Percentiles rank a stretch among this genome's conserved stretches.
phyloP scores from a whole-genome alignment of 768 basidiomycete genomes.

The Dentipellis fragilis region DNA sequence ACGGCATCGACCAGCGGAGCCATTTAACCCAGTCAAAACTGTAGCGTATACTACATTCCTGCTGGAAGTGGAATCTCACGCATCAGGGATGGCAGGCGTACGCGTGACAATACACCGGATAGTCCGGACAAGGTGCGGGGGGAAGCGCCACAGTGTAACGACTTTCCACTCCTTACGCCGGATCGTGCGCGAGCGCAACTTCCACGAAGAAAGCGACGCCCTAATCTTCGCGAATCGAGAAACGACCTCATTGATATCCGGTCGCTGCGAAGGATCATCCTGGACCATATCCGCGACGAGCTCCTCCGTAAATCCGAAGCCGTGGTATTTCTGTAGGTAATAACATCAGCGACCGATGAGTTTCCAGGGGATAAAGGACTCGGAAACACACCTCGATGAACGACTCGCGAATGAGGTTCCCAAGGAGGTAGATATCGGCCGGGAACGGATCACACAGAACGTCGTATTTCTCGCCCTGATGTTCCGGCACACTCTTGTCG shows the following conservation, averaged over 20 bases:
- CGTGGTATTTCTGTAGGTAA: constrained; percentile 17
- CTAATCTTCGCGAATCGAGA: not conserved
- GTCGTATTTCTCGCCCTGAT: not conserved
- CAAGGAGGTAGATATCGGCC: constrained; percentile 7
- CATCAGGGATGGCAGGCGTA: not conserved
- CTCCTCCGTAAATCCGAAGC: constrained; percentile 17
- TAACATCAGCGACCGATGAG: no score
- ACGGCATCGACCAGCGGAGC: no score
- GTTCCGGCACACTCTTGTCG: constrained; percentile 9
- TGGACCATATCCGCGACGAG: constrained; percentile 19
- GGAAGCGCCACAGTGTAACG: not conserved
- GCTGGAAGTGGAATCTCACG: no score
- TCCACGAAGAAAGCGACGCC: not conserved
- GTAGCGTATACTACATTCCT: no score
- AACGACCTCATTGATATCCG: constrained; percentile 13
- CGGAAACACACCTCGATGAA: not conserved
- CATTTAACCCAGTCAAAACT: no score
- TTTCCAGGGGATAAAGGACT: no score
- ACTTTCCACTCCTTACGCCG: not conserved
- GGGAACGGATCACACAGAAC: constrained; percentile 6
- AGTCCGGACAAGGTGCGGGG: not conserved
- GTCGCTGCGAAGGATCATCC: constrained; percentile 17
- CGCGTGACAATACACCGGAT: not conserved
- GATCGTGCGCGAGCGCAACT: constrained; percentile 1
- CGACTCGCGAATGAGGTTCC: not conserved